Base-by-base conservation (phyloP, 352 stramenopile genomes). In the Globisporangium orthogonon region DNA sequence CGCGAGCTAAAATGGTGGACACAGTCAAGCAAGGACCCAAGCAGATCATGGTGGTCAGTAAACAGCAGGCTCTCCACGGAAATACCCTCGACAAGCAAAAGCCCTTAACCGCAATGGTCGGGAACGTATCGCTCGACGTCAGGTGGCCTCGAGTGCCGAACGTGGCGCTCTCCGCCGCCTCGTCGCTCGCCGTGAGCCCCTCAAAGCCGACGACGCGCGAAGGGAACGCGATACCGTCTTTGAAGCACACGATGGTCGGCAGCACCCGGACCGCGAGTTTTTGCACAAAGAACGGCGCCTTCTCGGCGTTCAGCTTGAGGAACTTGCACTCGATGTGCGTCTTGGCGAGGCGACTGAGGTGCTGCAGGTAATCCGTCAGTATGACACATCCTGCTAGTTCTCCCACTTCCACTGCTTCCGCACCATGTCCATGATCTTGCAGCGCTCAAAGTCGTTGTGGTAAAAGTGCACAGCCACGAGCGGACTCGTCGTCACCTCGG, bases 361-460 rank as follows among this genome's bases (percentile, higher is more conserved):
- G 84, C 67, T 78, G 45, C 30, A 50, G 31, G 31, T 35, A 3
- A 35, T 7, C 3, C 31, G 7, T 35, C 31, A 35, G 31, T 7
- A 35, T 7, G 3, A 35, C 31, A 3, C 3, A 3, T 35, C 31
- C 31, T 35, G 31, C 31, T 35, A 35, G 3, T 35, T 7, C 31
- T 35, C 3, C 31, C 7, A 35, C 31, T 35, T n/a, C n/a, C n/a
- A 35, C 31, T 35, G 17, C 7, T 6, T 13, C 28, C 29, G 1
- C 18, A 78, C 70, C 76, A 89, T 97, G 70, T 99, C 94, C 91
- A 99, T 98, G 65, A 99, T 95, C 73, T 98, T 98, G 76, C 94
- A 99, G 29, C 87, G 78, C 72, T 98, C 87, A 76, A 99, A 99
- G 60, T 99, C 96, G 33, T 94, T 82, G 70, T 99, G 95, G 75